A percentile compares a stretch with the other conserved stretches of the same genome.
Conservation (phyloP, 257 asterid species). For the Solanum ossicruentum region DNA sequence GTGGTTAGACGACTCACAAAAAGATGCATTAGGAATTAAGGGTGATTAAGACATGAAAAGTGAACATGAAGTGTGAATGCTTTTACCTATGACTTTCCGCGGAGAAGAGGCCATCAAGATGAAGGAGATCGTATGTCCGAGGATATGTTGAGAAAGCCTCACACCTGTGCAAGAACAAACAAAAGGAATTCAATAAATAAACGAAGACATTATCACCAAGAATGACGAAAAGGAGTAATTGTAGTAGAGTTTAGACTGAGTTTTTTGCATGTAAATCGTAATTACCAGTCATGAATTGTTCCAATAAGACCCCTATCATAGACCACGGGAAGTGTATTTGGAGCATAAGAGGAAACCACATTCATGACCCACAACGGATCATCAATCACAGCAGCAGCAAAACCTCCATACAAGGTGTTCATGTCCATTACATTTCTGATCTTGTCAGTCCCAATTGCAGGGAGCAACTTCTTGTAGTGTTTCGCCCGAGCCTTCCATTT, state of each 20-base stretch:
- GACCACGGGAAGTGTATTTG: constrained; percentile 16
- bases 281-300: constrained; percentile 21
- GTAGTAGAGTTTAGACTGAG: neutral
- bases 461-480: constrained; percentile 18
- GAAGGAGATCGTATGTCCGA: constrained; percentile 20
- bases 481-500: constrained; percentile 9
- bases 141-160: constrained; percentile 24
- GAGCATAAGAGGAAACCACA: constrained; percentile 13
- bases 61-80: neutral
- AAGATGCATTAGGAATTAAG: neutral
- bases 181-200: neutral
- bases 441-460: constrained; percentile 15
- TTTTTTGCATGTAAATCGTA: neutral
- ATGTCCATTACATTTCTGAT: constrained; percentile 21
- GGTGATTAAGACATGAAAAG: neutral
- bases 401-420: constrained; percentile 19
- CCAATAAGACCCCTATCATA: constrained; percentile 24
- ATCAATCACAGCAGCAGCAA: constrained; percentile 13
- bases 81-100: constrained; percentile 22
- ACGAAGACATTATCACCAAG: neutral
- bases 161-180: constrained; percentile 3
- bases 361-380: constrained; percentile 22
- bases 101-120: constrained; percentile 14
- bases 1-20: neutral
- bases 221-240: neutral